Conservation (phyloP, 169 alveolate genomes). For the Blepharisma undulans region DNA sequence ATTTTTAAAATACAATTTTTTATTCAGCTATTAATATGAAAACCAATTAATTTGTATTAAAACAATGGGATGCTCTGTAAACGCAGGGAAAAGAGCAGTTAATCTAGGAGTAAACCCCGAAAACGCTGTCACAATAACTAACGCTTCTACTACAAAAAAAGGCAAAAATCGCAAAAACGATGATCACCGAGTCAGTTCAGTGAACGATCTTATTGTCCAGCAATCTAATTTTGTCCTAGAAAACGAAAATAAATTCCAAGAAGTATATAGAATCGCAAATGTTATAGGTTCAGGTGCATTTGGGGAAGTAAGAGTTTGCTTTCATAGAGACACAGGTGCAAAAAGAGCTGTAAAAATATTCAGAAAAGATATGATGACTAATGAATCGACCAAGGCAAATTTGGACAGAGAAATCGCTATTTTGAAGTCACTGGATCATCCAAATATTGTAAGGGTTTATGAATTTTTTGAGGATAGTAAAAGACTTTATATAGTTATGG, state of each 20-base stretch:
- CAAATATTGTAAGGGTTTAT: constrained; percentile 74
- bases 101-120: background rate
- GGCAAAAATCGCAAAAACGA: background rate
- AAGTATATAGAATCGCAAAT: background rate
- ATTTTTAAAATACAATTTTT: no score
- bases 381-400: background rate
- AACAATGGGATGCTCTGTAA: background rate
- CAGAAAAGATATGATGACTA: background rate
- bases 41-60: background rate
- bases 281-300: constrained; percentile 24
- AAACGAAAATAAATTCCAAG: constrained; percentile 15
- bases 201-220: background rate
- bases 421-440: constrained; percentile 55
- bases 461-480: constrained; percentile 73
- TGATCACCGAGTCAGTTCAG: background rate
- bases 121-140: background rate
- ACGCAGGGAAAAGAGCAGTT: background rate
- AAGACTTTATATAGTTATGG: constrained; percentile 71
- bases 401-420: constrained; percentile 12
- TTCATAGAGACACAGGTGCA: constrained; percentile 10
- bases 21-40: background rate
- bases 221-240: background rate
- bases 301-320: constrained; percentile 31
- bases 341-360: constrained; percentile 31
- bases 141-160: background rate